A percentile compares a stretch with the other conserved stretches of the same genome.
Evolutionary conservation across 202 grass and related monocot species (phyloP).

Genomic region (Saccharum hybrid): DNA sequence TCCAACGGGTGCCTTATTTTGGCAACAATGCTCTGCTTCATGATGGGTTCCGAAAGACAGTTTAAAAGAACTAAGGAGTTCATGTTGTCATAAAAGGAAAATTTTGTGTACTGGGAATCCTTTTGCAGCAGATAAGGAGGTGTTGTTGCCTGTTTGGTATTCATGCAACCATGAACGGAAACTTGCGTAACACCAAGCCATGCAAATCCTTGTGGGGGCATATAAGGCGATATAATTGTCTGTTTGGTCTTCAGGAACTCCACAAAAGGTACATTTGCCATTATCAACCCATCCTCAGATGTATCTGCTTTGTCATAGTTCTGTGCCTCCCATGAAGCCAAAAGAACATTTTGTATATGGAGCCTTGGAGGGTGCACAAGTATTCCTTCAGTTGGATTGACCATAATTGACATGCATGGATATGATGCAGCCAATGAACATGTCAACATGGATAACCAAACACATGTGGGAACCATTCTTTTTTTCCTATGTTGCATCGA

Average conservation of each 20-base stretch:
- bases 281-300: constrained; percentile 16
- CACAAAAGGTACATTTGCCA: constrained; percentile 1
- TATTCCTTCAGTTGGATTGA: constrained; percentile 26
- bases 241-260: constrained; percentile 14
- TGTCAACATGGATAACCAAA: constrained; percentile 4
- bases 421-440: not conserved
- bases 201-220: constrained; percentile 1
- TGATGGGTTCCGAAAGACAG: not conserved
- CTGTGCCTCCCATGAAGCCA: constrained; percentile 15
- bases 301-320: not conserved
- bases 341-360: constrained; percentile 16
- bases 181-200: not conserved
- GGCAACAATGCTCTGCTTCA: not conserved
- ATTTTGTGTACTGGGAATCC: not conserved
- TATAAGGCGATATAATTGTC: not conserved
- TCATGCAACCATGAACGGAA: constrained; percentile 2
- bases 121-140: not conserved
- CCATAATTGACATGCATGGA: constrained; percentile 13
- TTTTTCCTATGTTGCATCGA: constrained; percentile 20
- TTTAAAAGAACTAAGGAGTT: constrained; percentile 20
- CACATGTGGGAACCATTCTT: constrained; percentile 24
- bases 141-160: constrained; percentile 1
- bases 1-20: not conserved
- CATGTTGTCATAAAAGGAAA: not conserved
- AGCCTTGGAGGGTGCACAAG: constrained; percentile 6